phyloP scores from a whole-genome alignment of 2,329 filamentous ascomycete species.

The Pseudogymnoascus pannorum region DNA sequence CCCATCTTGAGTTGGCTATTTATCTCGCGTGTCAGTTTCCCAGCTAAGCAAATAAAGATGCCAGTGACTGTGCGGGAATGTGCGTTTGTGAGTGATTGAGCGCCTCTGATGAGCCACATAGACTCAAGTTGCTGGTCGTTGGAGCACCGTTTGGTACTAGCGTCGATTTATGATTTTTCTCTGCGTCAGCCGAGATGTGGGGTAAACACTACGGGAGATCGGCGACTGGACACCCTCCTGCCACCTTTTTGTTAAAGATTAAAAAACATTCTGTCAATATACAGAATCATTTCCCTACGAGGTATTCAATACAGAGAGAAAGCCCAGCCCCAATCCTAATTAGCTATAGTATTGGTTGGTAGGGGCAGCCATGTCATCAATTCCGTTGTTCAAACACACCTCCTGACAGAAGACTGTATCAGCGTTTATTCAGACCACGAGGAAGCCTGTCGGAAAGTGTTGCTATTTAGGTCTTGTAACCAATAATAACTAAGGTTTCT shows the following conservation, averaged over 20 bases:
- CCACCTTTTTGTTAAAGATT: too few relatives aligned
- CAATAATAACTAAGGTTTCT: background rate
- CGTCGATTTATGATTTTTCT: conserved; percentile 8
- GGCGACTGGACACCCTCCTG: background rate
- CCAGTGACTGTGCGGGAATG: conserved; percentile 4
- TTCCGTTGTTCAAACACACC: too few relatives aligned
- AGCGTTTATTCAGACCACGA: background rate
- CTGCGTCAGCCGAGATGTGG: background rate
- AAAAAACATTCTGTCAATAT: too few relatives aligned
- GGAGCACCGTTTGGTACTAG: conserved; percentile 4
- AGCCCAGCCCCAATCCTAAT: too few relatives aligned
- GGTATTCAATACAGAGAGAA: too few relatives aligned
- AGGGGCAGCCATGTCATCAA: background rate
- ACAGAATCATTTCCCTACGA: background rate
- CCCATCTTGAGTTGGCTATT: background rate
- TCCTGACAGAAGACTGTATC: background rate
- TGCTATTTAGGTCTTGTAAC: background rate
- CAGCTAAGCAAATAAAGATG: background rate
- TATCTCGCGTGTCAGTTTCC: background rate
- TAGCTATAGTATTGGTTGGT: background rate
- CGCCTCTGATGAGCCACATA: background rate
- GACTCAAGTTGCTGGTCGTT: background rate
- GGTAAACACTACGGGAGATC: background rate
- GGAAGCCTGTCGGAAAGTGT: background rate
- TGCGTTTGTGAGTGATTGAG: conserved; percentile 3